Conservation (phyloP, 345 rosid genomes). For the Brassica cretica region DNA sequence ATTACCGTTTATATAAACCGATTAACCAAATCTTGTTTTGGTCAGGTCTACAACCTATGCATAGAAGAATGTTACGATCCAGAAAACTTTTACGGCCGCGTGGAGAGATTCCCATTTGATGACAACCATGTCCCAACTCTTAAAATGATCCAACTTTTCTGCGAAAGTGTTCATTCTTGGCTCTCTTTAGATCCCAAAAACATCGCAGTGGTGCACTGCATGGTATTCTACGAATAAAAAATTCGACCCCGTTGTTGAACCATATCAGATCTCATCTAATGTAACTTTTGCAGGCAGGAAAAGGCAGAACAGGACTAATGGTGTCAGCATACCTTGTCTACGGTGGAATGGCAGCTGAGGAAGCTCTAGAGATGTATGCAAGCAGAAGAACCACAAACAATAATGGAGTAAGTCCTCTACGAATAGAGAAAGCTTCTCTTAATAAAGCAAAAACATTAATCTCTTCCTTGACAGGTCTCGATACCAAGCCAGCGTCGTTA, state of each 20-base stretch:
- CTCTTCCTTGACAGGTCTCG: constrained; percentile 58
- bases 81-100: constrained; percentile 71
- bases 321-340: constrained; percentile 85
- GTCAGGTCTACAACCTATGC: constrained; percentile 78
- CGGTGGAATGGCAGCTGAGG: constrained; percentile 75
- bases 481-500: constrained; percentile 96
- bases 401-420: constrained; percentile 67
- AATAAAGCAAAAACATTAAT: neutral
- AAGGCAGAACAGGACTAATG: constrained; percentile 95
- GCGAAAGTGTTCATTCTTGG: constrained; percentile 86
- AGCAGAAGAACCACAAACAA: constrained; percentile 87
- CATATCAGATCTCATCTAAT: constrained; percentile 14
- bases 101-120: constrained; percentile 80
- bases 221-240: constrained; percentile 47
- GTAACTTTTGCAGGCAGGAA: constrained; percentile 71
- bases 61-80: constrained; percentile 82
- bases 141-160: constrained; percentile 68
- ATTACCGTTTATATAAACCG: neutral
- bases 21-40: neutral
- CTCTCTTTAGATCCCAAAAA: constrained; percentile 66
- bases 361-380: constrained; percentile 85
- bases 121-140: constrained; percentile 95
- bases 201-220: constrained; percentile 86
- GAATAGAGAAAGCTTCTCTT: neutral
- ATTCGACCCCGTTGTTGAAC: neutral